A percentile compares a stretch with the other conserved stretches of the same genome.
Conservation (phyloP, 2,329 filamentous ascomycete genomes). For the Nothopassalora personata region DNA sequence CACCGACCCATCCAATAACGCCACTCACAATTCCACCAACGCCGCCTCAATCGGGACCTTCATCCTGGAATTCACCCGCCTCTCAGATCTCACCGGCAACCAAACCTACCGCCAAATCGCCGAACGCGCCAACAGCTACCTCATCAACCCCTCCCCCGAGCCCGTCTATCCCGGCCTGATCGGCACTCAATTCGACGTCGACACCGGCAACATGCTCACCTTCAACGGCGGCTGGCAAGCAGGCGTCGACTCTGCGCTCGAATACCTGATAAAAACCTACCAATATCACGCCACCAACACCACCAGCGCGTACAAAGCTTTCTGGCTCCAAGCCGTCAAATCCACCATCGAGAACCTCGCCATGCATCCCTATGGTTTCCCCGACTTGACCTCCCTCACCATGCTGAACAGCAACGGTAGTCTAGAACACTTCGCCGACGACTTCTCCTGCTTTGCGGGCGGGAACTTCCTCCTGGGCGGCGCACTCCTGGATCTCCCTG, state of each 20-base stretch:
- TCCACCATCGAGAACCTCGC: constrained; percentile 30
- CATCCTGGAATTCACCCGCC: constrained; percentile 22
- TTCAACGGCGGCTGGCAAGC: constrained; percentile 31
- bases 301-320: constrained; percentile 21
- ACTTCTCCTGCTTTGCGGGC: constrained; percentile 32
- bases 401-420: constrained; percentile 9
- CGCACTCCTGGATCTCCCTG: constrained; percentile 20
- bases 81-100: constrained; percentile 26
- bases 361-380: constrained; percentile 25
- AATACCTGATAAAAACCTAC: constrained; percentile 33
- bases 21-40: constrained; percentile 22
- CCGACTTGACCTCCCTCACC: constrained; percentile 26
- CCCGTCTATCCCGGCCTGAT: constrained; percentile 27
- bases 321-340: constrained; percentile 29
- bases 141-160: constrained; percentile 7
- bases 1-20: constrained; percentile 16
- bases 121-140: constrained; percentile 10
- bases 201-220: constrained; percentile 25
- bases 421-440: constrained; percentile 18
- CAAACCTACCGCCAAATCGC: constrained; percentile 11
- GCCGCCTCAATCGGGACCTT: constrained; percentile 19
- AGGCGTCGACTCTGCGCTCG: constrained; percentile 31
- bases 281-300: constrained; percentile 27
- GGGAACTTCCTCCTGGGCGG: constrained; percentile 31
- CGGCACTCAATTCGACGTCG: constrained; percentile 24